phyloP scores from a whole-genome alignment of 2,329 filamentous ascomycete species.

The Diaporthe amygdali region DNA sequence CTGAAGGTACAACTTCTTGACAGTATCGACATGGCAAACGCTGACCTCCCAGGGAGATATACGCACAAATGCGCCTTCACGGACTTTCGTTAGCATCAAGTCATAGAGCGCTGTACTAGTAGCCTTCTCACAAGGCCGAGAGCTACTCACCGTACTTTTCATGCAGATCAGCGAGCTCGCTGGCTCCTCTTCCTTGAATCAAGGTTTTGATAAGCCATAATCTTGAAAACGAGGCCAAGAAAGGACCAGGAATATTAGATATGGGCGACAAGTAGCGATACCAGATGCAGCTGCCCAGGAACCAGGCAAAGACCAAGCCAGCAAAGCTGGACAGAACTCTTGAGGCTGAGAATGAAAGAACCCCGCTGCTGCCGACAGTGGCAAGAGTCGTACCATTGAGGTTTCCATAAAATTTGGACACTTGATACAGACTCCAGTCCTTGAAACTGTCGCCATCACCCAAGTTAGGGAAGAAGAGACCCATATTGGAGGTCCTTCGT shows the following conservation, averaged over 20 bases:
- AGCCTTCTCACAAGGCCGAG: background rate
- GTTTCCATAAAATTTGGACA: background rate
- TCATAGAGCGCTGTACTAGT: background rate
- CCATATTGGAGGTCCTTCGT: background rate
- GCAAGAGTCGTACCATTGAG: background rate
- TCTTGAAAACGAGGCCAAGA: background rate
- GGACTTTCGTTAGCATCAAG: background rate
- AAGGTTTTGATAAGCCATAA: background rate
- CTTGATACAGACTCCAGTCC: background rate
- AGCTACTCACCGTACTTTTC: slow-evolving; percentile 1
- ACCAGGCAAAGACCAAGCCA: background rate
- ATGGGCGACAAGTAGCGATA: background rate
- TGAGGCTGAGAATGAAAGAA: background rate
- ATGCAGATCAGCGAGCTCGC: background rate
- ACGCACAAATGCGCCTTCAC: background rate
- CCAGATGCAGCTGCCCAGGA: background rate
- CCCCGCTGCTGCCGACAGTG: background rate
- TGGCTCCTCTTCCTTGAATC: background rate
- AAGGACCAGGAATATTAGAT: background rate
- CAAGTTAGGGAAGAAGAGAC: background rate
- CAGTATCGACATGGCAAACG: background rate
- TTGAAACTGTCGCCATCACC: background rate
- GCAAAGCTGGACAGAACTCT: background rate
- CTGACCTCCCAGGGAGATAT: slow-evolving; percentile 5
- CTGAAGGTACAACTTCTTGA: background rate